Evolutionary conservation across 345 rosid species (phyloP), one percentile per base, ranked within the genome.

Genomic region (Sonneratia alba): DNA sequence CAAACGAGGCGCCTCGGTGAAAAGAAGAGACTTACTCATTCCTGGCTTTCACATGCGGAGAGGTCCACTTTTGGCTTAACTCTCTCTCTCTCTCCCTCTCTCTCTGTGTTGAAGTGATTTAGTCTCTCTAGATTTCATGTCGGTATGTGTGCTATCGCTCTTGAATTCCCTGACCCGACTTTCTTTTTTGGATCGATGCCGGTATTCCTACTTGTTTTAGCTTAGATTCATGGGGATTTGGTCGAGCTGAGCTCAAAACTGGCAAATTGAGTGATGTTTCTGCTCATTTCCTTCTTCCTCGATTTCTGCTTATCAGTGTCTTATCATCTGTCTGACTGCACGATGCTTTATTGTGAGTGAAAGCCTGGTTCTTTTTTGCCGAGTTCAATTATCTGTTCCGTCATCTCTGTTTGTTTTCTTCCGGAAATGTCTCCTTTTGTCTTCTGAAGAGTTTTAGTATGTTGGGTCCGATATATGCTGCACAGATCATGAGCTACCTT

Each of bases 81-180:
- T 42, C 59, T 42, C 55, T 69, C 45, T 14, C 42, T 55, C 10
- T 2, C 22, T 55, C 6, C 22, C 3, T 21, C 43, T 8, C 61
- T 68, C n/a, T 27, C 56, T 43, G 34, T 14, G 19, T 69, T 48
- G 59, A 47, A 53, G 56, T 22, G 48, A 49, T 55, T 62, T 11
- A 27, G 49, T 71, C 71, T 62, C 37, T 18, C 68, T 61, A 2
- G 74, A 64, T 62, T 71, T 71, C 74, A 71, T 71, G 74, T 62
- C 74, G 74, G 74, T 71, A 71, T 55, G 74, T 71, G 61, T 55
- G 68, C 27, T 21, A 62, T 43, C 42, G 68, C 59, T 53, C 24
- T 18, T 18, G 59, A 19, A 53, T 53, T 53, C 22, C 59, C 24
- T 47, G 59, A 53, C 59, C 59, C 59, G 9, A 53, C 51, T 53